Evolutionary conservation across 2,329 filamentous ascomycete species (phyloP).

Genomic region (Venturia aucupariae): DNA sequence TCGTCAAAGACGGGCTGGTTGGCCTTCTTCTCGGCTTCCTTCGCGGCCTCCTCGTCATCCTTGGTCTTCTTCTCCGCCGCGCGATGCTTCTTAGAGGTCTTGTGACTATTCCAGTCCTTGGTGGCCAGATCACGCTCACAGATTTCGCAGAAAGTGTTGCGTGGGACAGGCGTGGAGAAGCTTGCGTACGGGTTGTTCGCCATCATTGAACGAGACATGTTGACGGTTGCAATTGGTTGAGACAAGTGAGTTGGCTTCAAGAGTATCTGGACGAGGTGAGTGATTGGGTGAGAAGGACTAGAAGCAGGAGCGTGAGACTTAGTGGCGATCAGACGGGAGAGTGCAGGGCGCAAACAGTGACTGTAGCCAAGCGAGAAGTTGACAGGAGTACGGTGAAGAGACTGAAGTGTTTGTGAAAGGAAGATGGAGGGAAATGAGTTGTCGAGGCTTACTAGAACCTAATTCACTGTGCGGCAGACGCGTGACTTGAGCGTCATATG

Average conservation of each 20-base stretch:
- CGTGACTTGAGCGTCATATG: neutral
- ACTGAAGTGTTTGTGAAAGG: neutral
- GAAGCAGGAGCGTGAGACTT: neutral
- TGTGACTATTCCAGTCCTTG: neutral
- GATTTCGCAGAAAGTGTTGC: neutral
- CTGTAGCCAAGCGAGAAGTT: neutral
- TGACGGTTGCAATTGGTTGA: neutral
- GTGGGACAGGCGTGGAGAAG: neutral
- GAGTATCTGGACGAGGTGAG: neutral
- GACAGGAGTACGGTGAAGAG: neutral
- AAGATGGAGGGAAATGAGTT: neutral
- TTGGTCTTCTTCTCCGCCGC: neutral
- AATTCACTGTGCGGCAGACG: neutral
- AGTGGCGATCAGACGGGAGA: neutral
- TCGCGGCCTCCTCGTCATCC: neutral
- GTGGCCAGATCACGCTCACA: neutral
- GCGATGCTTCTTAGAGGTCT: constrained; percentile 1
- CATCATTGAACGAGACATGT: neutral
- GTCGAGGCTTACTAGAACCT: neutral
- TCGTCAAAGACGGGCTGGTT: neutral
- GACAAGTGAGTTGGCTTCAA: neutral
- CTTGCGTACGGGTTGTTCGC: neutral
- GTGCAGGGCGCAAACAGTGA: neutral
- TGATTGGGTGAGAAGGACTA: neutral
- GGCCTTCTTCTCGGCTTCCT: neutral